These are phyloP conservation scores for Taphrina communis DNA, from an alignment of 1,139 yeast genomes.

Conservation along the genomic window DNA sequence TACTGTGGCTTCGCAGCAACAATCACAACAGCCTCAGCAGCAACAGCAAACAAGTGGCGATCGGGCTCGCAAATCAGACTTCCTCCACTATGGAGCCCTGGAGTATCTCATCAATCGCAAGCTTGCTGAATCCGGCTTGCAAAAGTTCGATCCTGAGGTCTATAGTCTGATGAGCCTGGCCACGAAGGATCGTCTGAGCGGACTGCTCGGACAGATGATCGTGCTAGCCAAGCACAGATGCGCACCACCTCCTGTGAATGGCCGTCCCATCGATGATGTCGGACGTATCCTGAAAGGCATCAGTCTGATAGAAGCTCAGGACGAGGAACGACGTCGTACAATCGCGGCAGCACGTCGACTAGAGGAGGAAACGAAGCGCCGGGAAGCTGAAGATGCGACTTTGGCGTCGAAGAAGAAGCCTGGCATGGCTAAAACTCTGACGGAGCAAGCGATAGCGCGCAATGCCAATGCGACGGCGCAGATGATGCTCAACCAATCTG, in stretches of 20 bases:
- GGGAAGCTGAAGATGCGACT: constrained; percentile 28
- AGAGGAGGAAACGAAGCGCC: constrained; percentile 32
- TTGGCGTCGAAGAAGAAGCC: constrained; percentile 30
- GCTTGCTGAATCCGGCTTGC: constrained; percentile 24
- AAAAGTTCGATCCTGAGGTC: constrained; percentile 20
- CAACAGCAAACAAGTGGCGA: constrained; percentile 3
- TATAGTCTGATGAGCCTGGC: constrained; percentile 37
- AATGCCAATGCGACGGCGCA: constrained; percentile 42
- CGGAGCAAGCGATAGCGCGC: constrained; percentile 38
- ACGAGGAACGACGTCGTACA: constrained; percentile 39
- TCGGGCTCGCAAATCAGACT: constrained; percentile 29
- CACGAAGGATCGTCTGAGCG: constrained; percentile 37
- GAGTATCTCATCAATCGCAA: constrained; percentile 18
- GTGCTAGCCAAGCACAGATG: constrained; percentile 40
- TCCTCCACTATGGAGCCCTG: constrained; percentile 31
- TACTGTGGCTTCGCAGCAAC: not conserved
- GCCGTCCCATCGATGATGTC: constrained; percentile 38
- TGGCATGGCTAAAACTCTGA: constrained; percentile 30
- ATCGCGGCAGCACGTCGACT: constrained; percentile 32
- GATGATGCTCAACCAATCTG: constrained; percentile 41
- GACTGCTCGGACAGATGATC: constrained; percentile 35
- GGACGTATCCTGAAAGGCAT: constrained; percentile 36
- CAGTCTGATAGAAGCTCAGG: constrained; percentile 34
- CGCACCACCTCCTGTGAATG: constrained; percentile 40
- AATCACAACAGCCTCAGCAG: not conserved